Evolutionary conservation across 2,329 filamentous ascomycete genomes (phyloP), one percentile per base, ranked within the genome.

Genomic region (Claviceps spartinae): DNA sequence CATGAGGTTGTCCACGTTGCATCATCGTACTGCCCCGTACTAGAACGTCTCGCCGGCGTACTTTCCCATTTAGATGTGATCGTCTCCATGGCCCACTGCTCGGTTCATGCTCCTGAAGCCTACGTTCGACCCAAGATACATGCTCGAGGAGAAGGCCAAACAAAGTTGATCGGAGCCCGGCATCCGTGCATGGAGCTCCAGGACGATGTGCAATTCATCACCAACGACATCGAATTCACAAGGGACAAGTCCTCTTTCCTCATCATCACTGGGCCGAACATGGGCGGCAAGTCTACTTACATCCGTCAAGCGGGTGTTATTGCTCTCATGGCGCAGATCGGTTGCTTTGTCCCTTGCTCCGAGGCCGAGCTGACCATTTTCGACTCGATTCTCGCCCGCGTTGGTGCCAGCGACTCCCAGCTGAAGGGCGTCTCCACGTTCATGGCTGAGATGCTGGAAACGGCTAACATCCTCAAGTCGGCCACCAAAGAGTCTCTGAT

Each of bases 391-490:
- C 84, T 98, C 41, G 93, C 94, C 0, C 86, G 93, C 60, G 93
- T 98, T 0, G 93, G 94, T 43, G 94, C 93, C 6, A 93, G 86
- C 60, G 94, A 98, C 69, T 95, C 88, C 6, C 93, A 97, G 67
- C 83, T 98, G 56, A 97, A 97, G 70, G 93, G 93, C 38, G 93
- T 98, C 2, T 95, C 88, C 3, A 98, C 93, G 0, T 98, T 98
- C 68, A 98, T 98, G 94, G 93, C 93, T 1, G 93, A 98, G 71
- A 98, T 98, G 93, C 79, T 98, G 22, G 93, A 98, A 67, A 98
- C 93, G 1, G 89, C 93, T 59, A 97, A 97, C 65, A 98, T 98
- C 58, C 82, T 98, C 63, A 97, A 97, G 71, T 94, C 88, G 0
- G 93, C 93, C 2, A 98, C 93, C 0, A 82, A 85, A 36, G 93